Base-by-base conservation (phyloP, 176 grass and related monocot genomes). In the Triticum turgidum region DNA sequence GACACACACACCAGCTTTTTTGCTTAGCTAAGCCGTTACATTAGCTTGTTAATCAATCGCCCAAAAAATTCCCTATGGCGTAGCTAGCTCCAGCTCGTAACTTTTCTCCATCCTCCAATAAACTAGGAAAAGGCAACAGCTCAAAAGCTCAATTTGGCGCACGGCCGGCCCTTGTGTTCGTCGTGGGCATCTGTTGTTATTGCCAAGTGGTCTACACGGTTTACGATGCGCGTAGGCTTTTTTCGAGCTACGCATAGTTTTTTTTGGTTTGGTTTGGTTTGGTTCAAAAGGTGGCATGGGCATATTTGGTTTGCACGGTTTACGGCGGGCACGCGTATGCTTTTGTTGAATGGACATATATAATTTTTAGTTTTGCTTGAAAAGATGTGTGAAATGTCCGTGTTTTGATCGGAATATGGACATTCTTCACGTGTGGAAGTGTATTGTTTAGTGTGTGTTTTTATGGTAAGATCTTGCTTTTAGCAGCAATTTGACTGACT, bases 111-210 rank as follows among this genome's bases (percentile, higher is more conserved):
- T 20, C 76, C 56, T 91, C 85, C 85, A 70, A 85, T 91, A 81
- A 91, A 91, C 69, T 84, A 91, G 89, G 85, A 91, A 76, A 63
- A 14, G 25, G 45, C 73, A 84, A 84, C 76, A 76, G 76, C 75
- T 76, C 81, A 84, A 87, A 74, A 84, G 85, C 44, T 42, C 5
- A 54, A 3, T 76, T 58, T n/a, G 34, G 32, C 61, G 80, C 22
- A 77, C 65, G 77, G 69, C 38, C 65, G 77, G 69, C 38, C 27
- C 81, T 72, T 78, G 79, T 86, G 65, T 77, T 86, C 41, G 79
- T 70, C 84, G 49, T 86, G 78, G 30, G 54, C 52, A 83, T 86
- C 64, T 71, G 24, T 10, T 71, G 24, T 18, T 18, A 27, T 25
- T 11, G 7, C 11, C 9, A 30, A 27, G 38, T 47, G 42, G 24